phyloP scores from a whole-genome alignment of 202 grass and related monocot species.

The Schoenoplectus triqueter region DNA sequence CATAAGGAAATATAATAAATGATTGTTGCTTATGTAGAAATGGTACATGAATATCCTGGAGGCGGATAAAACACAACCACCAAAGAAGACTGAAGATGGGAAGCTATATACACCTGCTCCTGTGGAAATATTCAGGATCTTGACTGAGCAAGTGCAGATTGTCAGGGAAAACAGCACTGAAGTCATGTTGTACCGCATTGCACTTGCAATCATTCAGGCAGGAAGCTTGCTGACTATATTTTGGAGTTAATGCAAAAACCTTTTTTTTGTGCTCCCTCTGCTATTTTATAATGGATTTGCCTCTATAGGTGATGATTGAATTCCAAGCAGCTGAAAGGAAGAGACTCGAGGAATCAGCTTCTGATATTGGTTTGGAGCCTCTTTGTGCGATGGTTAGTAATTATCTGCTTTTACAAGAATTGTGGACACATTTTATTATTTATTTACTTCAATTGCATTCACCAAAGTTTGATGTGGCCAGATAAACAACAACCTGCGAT shows the following conservation, averaged over 20 bases:
- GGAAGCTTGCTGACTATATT: background rate
- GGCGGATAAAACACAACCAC: conserved; percentile 94
- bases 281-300: conserved; percentile 33
- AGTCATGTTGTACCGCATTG: conserved; percentile 95
- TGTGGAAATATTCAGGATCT: conserved; percentile 97
- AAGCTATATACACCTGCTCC: conserved; percentile 92
- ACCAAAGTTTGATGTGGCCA: conserved; percentile 51
- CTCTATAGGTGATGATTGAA: conserved; percentile 94
- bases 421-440: conserved; percentile 37
- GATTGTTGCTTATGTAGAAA: conserved; percentile 72
- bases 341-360: conserved; percentile 89
- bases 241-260: conserved; percentile 38
- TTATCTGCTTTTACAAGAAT: conserved; percentile 31
- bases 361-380: conserved; percentile 80
- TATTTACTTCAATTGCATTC: conserved; percentile 40
- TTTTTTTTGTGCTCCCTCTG: conserved; percentile 30
- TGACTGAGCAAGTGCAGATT: conserved; percentile 96
- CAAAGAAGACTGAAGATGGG: conserved; percentile 88
- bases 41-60: conserved; percentile 99
- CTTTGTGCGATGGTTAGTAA: conserved; percentile 88
- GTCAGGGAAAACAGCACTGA: conserved; percentile 98
- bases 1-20: conserved; percentile 4
- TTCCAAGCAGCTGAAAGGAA: conserved; percentile 98
- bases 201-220: conserved; percentile 96
- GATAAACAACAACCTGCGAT: conserved; percentile 95